A percentile compares a stretch with the other conserved stretches of the same genome.
Evolutionary conservation across 2,329 filamentous ascomycete genomes (phyloP).

Genomic region (Penicillium nordicum): DNA sequence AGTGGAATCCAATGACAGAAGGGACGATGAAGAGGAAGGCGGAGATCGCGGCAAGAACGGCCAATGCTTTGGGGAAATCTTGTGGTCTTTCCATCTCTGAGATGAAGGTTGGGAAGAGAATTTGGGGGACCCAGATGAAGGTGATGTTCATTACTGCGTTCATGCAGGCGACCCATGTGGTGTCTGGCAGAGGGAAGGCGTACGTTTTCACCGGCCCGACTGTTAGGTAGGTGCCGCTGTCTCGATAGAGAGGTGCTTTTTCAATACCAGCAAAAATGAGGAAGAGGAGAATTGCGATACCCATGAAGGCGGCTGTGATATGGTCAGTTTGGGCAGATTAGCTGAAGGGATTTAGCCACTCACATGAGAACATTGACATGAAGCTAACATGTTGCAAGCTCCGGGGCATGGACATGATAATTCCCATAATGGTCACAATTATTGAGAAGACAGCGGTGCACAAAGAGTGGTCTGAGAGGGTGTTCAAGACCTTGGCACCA

Average conservation of each 20-base stretch:
- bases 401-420: constrained; percentile 46
- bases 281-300: constrained; percentile 49
- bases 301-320: constrained; percentile 45
- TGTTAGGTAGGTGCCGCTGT: constrained; percentile 46
- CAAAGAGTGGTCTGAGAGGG: constrained; percentile 47
- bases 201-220: constrained; percentile 46
- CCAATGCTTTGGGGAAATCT: constrained; percentile 51
- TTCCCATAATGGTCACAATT: constrained; percentile 47
- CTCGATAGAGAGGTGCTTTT: constrained; percentile 44
- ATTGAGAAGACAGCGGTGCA: constrained; percentile 51
- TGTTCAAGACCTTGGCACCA: constrained; percentile 50
- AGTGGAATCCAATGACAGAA: constrained; percentile 49
- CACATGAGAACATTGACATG: constrained; percentile 50
- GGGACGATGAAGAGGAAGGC: constrained; percentile 50
- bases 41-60: constrained; percentile 46
- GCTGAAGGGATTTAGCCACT: background rate
- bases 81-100: constrained; percentile 50
- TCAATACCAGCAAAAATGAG: constrained; percentile 50
- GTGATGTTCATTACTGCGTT: constrained; percentile 52
- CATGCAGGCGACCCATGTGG: constrained; percentile 48
- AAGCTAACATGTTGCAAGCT: constrained; percentile 49
- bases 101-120: constrained; percentile 53
- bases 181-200: constrained; percentile 47
- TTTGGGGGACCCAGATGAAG: constrained; percentile 52
- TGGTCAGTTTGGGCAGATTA: background rate